A percentile compares a stretch with the other conserved stretches of the same genome.
Conservation (phyloP, 2,329 filamentous ascomycete species). For the Penicillium freii region DNA sequence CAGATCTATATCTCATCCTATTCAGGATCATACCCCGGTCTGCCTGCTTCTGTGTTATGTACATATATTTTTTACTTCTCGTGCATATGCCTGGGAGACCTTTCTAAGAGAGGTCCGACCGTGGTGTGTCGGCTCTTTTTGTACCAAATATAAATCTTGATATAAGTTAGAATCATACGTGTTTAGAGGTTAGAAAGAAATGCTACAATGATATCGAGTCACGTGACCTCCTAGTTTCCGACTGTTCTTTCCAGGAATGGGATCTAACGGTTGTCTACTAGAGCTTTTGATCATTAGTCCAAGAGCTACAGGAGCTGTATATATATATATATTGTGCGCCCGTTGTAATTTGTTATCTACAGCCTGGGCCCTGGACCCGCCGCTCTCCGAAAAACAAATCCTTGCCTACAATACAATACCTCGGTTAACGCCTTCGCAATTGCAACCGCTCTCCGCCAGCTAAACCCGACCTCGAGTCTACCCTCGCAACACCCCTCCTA, state of each 20-base stretch:
- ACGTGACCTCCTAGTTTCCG: constrained; percentile 22
- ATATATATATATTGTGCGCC: neutral
- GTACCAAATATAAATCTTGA: neutral
- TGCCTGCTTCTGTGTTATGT: constrained; percentile 29
- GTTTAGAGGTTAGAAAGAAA: neutral
- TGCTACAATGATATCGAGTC: neutral
- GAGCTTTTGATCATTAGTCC: constrained; percentile 3
- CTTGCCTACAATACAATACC: constrained; percentile 18
- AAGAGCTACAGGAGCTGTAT: neutral
- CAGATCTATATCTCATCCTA: constrained; percentile 10
- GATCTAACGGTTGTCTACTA: neutral
- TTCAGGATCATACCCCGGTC: constrained; percentile 20
- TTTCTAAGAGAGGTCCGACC: neutral
- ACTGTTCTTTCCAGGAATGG: constrained; percentile 15
- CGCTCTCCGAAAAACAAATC: constrained; percentile 17
- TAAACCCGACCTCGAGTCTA: neutral
- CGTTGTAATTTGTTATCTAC: neutral
- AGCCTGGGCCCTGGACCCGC: neutral
- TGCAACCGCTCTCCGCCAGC: constrained; percentile 1
- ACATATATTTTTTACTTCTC: constrained; percentile 30
- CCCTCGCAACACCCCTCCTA: neutral
- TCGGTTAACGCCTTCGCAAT: constrained; percentile 21
- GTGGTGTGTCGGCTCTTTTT: neutral
- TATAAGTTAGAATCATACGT: neutral
- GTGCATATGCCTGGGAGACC: constrained; percentile 28